Percentiles rank a stretch among this genome's conserved stretches.
Evolutionary conservation across 768 basidiomycete species (phyloP).

Genomic region (Termitomyces sp.): DNA sequence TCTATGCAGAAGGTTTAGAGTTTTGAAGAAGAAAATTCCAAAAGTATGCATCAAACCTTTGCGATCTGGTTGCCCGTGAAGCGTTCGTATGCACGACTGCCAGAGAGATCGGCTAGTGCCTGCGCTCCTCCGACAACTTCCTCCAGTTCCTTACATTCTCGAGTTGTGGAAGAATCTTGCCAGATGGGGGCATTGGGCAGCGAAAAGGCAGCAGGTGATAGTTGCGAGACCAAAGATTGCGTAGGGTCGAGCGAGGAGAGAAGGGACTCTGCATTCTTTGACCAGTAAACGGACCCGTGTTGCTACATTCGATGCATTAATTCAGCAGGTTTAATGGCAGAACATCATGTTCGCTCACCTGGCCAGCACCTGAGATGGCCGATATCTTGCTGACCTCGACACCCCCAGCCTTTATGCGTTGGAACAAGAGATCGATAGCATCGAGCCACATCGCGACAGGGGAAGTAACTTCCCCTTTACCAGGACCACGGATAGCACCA

Average conservation of each 20-base stretch:
- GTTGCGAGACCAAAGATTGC: conserved; percentile 54
- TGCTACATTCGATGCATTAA: conserved; percentile 44
- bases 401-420: conserved; percentile 55
- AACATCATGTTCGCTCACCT: conserved; percentile 41
- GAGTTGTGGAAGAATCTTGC: conserved; percentile 86
- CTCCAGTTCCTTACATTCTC: conserved; percentile 71
- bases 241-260: conserved; percentile 54
- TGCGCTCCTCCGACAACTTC: conserved; percentile 67
- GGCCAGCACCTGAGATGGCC: conserved; percentile 76
- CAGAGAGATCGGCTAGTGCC: conserved; percentile 70
- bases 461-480: conserved; percentile 70
- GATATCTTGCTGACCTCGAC: conserved; percentile 58
- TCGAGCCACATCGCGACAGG: conserved; percentile 87
- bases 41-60: conserved; percentile 41
- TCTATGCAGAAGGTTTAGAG: conserved; percentile 33
- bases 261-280: conserved; percentile 45
- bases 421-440: conserved; percentile 75
- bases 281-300: conserved; percentile 90
- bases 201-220: conserved; percentile 67
- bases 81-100: conserved; percentile 82
- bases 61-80: conserved; percentile 88
- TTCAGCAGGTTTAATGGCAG: background rate
- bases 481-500: conserved; percentile 65
- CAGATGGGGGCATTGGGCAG: conserved; percentile 74
- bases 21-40: background rate